Percentiles rank a stretch among this genome's conserved stretches.
Evolutionary conservation across 2,329 filamentous ascomycete genomes (phyloP).

Genomic region (Botrytis tulipae): DNA sequence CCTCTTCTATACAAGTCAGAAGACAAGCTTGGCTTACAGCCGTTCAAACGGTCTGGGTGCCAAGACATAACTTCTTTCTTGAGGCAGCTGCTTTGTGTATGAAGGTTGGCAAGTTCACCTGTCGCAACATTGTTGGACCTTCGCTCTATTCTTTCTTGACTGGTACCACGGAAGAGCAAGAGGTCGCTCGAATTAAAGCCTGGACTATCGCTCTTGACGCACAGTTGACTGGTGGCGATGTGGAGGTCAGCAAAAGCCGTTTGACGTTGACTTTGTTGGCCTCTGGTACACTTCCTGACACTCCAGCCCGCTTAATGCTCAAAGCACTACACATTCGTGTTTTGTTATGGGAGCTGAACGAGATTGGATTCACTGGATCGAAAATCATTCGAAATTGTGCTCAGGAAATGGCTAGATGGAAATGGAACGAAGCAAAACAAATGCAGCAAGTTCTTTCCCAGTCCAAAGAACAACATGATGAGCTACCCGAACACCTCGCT

Average conservation of each 20-base stretch:
- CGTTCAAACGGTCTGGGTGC: slow-evolving; percentile 89
- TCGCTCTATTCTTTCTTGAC: slow-evolving; percentile 76
- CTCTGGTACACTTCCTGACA: slow-evolving; percentile 81
- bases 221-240: slow-evolving; percentile 85
- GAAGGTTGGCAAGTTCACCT: slow-evolving; percentile 78
- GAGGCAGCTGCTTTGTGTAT: slow-evolving; percentile 78
- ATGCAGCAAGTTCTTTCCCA: slow-evolving; percentile 53
- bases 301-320: slow-evolving; percentile 80
- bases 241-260: slow-evolving; percentile 83
- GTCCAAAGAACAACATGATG: slow-evolving; percentile 46
- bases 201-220: slow-evolving; percentile 94
- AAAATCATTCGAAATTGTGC: slow-evolving; percentile 67
- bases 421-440: slow-evolving; percentile 78
- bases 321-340: slow-evolving; percentile 91
- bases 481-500: slow-evolving; percentile 75
- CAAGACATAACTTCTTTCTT: slow-evolving; percentile 79
- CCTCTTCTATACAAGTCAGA: slow-evolving; percentile 80
- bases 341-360: slow-evolving; percentile 74
- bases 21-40: slow-evolving; percentile 90
- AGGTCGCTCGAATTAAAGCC: slow-evolving; percentile 80
- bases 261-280: slow-evolving; percentile 83
- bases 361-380: slow-evolving; percentile 62
- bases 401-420: slow-evolving; percentile 68
- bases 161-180: slow-evolving; percentile 79
- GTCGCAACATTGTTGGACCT: slow-evolving; percentile 74